Conservation (phyloP, 805 yeast genomes). For the Pichia kluyveri region DNA sequence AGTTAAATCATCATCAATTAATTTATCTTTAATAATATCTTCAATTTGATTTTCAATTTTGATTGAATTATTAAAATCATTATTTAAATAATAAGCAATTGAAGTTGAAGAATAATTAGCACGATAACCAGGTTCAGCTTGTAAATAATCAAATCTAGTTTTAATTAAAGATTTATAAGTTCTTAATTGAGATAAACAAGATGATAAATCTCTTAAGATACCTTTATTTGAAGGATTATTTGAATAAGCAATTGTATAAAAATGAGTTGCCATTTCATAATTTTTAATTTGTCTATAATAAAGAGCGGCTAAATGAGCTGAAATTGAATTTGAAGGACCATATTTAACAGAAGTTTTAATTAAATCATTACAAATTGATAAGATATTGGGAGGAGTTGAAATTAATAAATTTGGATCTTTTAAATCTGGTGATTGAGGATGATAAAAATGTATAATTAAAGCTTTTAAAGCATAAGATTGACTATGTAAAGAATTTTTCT, state of each 20-base stretch:
- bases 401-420: constrained; percentile 25
- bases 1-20: constrained; percentile 54
- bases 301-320: constrained; percentile 80
- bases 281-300: constrained; percentile 63
- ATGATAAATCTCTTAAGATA: constrained; percentile 73
- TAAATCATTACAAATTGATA: constrained; percentile 53
- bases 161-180: constrained; percentile 55
- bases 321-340: constrained; percentile 55
- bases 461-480: constrained; percentile 85
- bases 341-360: constrained; percentile 53
- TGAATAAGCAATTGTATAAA: constrained; percentile 65
- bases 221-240: constrained; percentile 73
- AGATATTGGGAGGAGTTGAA: constrained; percentile 39
- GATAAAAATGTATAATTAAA: constrained; percentile 30
- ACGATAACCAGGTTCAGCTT: constrained; percentile 69
- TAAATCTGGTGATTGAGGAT: constrained; percentile 5
- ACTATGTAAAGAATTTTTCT: constrained; percentile 67
- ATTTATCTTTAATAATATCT: constrained; percentile 57
- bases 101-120: constrained; percentile 89
- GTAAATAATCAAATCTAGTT: constrained; percentile 62
- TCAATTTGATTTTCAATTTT: constrained; percentile 70
- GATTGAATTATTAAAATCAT: constrained; percentile 60
- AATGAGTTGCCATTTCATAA: constrained; percentile 68
- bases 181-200: constrained; percentile 71
- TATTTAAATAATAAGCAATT: constrained; percentile 70